These are phyloP conservation scores for Yueomyces sp. DNA, from an alignment of 805 yeast genomes.

Conservation along the genomic window DNA sequence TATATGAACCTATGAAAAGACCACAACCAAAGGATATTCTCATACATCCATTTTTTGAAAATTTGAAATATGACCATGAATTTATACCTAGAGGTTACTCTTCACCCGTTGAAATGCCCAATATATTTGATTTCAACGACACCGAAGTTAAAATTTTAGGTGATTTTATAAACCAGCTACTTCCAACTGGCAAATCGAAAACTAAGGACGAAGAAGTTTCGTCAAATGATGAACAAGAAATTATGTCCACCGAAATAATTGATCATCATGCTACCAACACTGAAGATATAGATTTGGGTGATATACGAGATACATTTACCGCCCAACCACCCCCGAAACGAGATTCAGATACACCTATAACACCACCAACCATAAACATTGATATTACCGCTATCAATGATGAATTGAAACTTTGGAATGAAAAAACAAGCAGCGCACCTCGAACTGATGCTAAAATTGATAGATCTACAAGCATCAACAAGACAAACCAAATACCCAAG, in stretches of 20 bases:
- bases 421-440: too few species aligned
- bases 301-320: too few species aligned
- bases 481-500: too few species aligned
- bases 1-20: slow-evolving; percentile 78
- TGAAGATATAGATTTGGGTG: background rate
- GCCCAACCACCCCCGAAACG: background rate
- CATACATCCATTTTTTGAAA: slow-evolving; percentile 82
- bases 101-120: slow-evolving; percentile 28
- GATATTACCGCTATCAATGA: too few species aligned
- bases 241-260: too few species aligned
- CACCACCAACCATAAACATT: too few species aligned
- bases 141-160: slow-evolving; percentile 40
- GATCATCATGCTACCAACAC: background rate
- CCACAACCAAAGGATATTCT: slow-evolving; percentile 67
- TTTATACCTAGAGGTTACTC: slow-evolving; percentile 43
- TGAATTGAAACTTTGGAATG: too few species aligned
- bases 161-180: slow-evolving; percentile 11
- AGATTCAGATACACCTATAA: background rate
- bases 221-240: background rate
- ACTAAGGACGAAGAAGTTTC: background rate
- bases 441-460: too few species aligned
- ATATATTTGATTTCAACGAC: slow-evolving; percentile 56
- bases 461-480: too few species aligned
- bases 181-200: slow-evolving; percentile 3
- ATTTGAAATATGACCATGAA: slow-evolving; percentile 44